Percentiles rank a stretch among this genome's conserved stretches.
Conservation (phyloP, 2,329 filamentous ascomycete species). For the Alternaria alternata region DNA sequence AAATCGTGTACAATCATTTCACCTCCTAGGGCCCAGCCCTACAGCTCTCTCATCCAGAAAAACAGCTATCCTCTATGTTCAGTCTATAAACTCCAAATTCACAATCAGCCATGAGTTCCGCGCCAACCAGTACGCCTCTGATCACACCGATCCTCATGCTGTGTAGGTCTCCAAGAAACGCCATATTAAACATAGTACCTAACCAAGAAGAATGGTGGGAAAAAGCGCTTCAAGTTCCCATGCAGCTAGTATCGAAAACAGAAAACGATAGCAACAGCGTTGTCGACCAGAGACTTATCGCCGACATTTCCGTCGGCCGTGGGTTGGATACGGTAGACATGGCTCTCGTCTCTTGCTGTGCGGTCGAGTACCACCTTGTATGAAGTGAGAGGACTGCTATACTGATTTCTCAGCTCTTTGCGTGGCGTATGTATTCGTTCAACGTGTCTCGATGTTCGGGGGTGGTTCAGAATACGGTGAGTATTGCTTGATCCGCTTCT, state of each 20-base stretch:
- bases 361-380: not conserved
- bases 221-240: not conserved
- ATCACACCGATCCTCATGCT: not conserved
- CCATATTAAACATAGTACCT: not conserved
- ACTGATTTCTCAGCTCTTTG: not conserved
- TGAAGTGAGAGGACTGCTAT: not conserved
- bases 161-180: not conserved
- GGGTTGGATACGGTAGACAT: not conserved
- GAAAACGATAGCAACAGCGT: not conserved
- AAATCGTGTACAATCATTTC: not conserved
- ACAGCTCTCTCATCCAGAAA: not conserved
- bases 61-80: not conserved
- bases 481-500: not conserved
- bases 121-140: not conserved
- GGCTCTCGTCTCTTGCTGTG: not conserved
- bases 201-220: not conserved
- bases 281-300: not conserved
- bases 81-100: not conserved
- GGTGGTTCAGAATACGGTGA: not conserved
- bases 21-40: not conserved
- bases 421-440: not conserved
- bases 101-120: not conserved
- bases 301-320: not conserved
- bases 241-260: not conserved
- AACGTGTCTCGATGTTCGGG: not conserved